These are phyloP conservation scores for Penicillium freii DNA, from an alignment of 2,329 filamentous ascomycete species.

Conservation along the genomic window DNA sequence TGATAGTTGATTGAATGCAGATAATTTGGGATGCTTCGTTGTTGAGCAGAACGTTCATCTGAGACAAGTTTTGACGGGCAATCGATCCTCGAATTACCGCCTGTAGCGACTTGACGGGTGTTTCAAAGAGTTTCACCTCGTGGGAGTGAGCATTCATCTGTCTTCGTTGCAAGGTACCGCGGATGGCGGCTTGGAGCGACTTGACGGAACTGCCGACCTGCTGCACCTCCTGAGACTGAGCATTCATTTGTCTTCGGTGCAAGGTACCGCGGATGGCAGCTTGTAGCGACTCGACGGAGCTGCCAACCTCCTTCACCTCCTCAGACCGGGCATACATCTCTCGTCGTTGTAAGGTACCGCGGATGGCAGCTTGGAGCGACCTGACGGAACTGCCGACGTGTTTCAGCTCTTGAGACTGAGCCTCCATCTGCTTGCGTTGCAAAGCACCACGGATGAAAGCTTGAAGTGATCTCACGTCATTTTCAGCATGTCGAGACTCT, in stretches of 20 bases:
- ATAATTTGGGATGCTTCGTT: conserved; percentile 31
- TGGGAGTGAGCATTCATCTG: conserved; percentile 30
- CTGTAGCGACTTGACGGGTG: conserved; percentile 54
- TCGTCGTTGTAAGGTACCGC: conserved; percentile 64
- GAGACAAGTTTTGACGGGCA: conserved; percentile 28
- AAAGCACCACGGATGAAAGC: conserved; percentile 67
- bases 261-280: conserved; percentile 66
- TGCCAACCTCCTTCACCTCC: conserved; percentile 49
- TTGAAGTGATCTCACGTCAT: conserved; percentile 60
- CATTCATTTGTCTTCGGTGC: conserved; percentile 49
- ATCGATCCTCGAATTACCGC: conserved; percentile 60
- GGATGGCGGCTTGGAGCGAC: conserved; percentile 60
- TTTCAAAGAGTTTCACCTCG: conserved; percentile 34
- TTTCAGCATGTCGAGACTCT: conserved; percentile 46
- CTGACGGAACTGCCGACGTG: conserved; percentile 50
- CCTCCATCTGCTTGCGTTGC: conserved; percentile 49
- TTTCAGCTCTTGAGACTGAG: conserved; percentile 35
- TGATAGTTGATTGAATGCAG: conserved; percentile 36
- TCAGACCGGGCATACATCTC: conserved; percentile 30
- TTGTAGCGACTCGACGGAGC: conserved; percentile 53
- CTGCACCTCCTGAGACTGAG: conserved; percentile 32
- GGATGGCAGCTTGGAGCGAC: conserved; percentile 60
- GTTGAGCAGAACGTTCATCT: conserved; percentile 26
- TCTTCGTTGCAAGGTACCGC: conserved; percentile 64
- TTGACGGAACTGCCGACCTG: conserved; percentile 50